Evolutionary conservation across 1,139 yeast genomes (phyloP).

Genomic region (Taphrina deformans): DNA sequence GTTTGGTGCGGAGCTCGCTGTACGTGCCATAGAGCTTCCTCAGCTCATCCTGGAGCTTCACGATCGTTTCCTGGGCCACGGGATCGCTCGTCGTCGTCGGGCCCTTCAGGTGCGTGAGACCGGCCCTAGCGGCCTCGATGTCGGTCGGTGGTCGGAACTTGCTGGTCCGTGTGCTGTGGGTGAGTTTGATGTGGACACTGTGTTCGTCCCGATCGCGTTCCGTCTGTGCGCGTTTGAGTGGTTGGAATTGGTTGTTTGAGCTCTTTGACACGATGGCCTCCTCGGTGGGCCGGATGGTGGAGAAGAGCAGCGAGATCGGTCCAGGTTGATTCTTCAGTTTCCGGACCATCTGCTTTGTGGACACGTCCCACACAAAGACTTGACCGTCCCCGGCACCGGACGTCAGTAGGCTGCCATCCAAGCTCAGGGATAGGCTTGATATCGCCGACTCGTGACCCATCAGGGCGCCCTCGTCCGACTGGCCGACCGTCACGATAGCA

Average conservation of each 20-base stretch:
- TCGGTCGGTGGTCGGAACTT: slow-evolving; percentile 9
- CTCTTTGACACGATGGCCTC: neutral
- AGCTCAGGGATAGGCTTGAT: slow-evolving; percentile 59
- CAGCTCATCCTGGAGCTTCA: slow-evolving; percentile 28
- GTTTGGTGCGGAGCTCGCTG: slow-evolving; percentile 25
- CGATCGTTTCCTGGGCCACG: slow-evolving; percentile 16
- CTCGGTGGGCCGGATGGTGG: neutral
- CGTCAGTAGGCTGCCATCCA: slow-evolving; percentile 72
- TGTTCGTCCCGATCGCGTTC: slow-evolving; percentile 32
- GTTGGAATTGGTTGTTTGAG: slow-evolving; percentile 14
- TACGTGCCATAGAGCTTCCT: slow-evolving; percentile 28
- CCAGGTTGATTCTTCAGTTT: slow-evolving; percentile 56
- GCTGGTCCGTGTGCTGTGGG: neutral
- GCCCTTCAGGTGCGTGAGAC: neutral
- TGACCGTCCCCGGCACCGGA: slow-evolving; percentile 76
- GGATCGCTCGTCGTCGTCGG: slow-evolving; percentile 3
- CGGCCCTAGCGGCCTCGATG: slow-evolving; percentile 8
- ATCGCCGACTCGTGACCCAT: slow-evolving; percentile 46
- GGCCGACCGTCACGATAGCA: slow-evolving; percentile 45
- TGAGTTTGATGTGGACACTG: slow-evolving; percentile 6
- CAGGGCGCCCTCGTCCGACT: slow-evolving; percentile 37
- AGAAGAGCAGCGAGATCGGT: neutral
- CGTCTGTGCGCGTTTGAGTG: slow-evolving; percentile 31
- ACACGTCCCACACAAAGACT: slow-evolving; percentile 67
- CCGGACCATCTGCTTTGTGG: slow-evolving; percentile 73